Conservation (phyloP, 139 green algal genomes). For the Pleodorina starrii region DNA sequence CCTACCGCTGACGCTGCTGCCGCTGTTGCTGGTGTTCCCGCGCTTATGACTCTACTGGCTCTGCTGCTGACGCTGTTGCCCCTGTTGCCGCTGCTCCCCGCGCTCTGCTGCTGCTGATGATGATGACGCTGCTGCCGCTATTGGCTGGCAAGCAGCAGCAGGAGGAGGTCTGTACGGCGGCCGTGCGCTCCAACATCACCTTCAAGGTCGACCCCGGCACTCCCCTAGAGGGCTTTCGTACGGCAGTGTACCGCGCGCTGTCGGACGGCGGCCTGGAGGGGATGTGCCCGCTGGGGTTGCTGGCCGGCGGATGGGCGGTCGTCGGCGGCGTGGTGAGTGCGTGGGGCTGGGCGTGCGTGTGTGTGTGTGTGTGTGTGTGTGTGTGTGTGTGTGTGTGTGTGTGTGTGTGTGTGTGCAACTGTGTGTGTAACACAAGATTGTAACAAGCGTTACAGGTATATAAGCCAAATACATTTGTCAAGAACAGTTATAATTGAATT, state of each 20-base stretch:
- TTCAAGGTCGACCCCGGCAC: slow-evolving; percentile 27
- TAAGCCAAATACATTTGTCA: too few species aligned
- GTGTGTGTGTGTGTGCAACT: too few species aligned
- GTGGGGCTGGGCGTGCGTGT: background rate
- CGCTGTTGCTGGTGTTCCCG: background rate
- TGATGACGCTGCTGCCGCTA: background rate
- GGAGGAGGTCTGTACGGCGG: background rate
- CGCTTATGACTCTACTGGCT: background rate
- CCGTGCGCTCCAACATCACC: background rate
- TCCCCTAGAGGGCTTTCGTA: slow-evolving; percentile 19
- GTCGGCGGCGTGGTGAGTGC: background rate
- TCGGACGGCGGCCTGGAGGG: slow-evolving; percentile 21
- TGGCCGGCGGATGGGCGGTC: background rate
- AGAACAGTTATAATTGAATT: too few species aligned
- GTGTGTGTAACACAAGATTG: too few species aligned
- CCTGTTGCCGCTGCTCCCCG: background rate
- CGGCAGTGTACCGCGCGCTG: background rate
- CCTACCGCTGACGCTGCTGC: background rate
- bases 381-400: too few species aligned
- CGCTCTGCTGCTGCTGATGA: background rate
- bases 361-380: background rate
- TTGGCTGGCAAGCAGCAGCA: too few species aligned
- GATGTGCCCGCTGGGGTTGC: slow-evolving; percentile 23
- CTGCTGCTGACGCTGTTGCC: background rate
- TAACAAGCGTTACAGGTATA: too few species aligned